A percentile compares a stretch with the other conserved stretches of the same genome.
Conservation (phyloP, 148 eudicot species). For the Silene conica region DNA sequence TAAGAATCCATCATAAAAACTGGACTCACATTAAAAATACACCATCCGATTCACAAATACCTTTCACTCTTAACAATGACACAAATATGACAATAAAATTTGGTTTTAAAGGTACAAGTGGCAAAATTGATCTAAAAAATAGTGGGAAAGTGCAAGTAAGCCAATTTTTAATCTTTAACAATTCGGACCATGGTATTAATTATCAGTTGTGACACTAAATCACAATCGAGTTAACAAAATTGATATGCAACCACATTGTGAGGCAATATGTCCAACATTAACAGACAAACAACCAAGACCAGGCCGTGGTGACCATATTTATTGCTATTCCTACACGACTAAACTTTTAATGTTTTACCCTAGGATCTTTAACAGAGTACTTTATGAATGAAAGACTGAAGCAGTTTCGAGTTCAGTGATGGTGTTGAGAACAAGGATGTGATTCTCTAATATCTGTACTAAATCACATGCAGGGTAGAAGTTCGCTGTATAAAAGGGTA, state of each 20-base stretch:
- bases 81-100: no score
- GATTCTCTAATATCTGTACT: background rate
- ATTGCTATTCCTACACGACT: background rate
- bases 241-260: background rate
- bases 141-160: background rate
- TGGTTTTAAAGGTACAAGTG: background rate
- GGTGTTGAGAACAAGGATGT: background rate
- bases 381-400: background rate
- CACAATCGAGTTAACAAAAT: background rate
- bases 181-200: background rate
- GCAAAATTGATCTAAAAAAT: background rate
- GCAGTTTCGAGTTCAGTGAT: background rate
- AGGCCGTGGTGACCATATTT: background rate
- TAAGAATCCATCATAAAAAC: background rate
- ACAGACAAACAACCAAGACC: background rate
- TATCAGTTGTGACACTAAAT: background rate
- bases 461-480: background rate
- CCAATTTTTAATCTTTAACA: background rate
- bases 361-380: background rate
- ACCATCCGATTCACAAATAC: background rate
- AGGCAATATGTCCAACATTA: background rate
- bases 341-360: background rate
- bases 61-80: background rate
- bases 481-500: background rate
- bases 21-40: background rate